A percentile compares a stretch with the other conserved stretches of the same genome.
Evolutionary conservation across 148 eudicot genomes (phyloP).

Genomic region (Vaccinium corymbosum): DNA sequence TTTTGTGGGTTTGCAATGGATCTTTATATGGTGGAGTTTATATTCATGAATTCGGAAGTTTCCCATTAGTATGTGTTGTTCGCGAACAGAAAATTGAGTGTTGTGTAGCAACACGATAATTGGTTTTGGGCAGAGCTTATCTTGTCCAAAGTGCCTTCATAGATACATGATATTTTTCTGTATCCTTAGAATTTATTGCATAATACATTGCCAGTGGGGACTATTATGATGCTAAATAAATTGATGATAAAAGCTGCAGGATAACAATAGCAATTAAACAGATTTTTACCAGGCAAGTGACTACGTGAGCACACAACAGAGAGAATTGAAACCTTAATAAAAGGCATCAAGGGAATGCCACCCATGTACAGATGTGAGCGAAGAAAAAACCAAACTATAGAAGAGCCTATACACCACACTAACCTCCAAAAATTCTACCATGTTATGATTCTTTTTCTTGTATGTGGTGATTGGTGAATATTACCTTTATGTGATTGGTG

Average conservation of each 20-base stretch:
- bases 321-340: neutral
- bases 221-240: neutral
- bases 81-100: neutral
- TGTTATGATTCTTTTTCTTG: neutral
- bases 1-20: slow-evolving; percentile 15
- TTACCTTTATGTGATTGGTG: neutral
- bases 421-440: no score
- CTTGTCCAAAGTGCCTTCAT: neutral
- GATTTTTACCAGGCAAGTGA: neutral
- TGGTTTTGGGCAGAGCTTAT: neutral
- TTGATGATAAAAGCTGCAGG: neutral
- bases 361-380: no score
- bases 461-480: neutral
- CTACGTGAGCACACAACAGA: neutral
- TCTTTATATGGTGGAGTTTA: neutral
- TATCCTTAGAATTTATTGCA: neutral
- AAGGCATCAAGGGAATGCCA: no score
- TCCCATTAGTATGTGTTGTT: neutral
- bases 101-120: neutral
- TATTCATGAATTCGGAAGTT: neutral
- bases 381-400: no score
- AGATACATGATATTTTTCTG: neutral
- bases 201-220: neutral
- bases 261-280: neutral
- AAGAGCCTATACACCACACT: no score